phyloP scores from a whole-genome alignment of 148 eudicot species.

The Rhododendron kiyosumense region DNA sequence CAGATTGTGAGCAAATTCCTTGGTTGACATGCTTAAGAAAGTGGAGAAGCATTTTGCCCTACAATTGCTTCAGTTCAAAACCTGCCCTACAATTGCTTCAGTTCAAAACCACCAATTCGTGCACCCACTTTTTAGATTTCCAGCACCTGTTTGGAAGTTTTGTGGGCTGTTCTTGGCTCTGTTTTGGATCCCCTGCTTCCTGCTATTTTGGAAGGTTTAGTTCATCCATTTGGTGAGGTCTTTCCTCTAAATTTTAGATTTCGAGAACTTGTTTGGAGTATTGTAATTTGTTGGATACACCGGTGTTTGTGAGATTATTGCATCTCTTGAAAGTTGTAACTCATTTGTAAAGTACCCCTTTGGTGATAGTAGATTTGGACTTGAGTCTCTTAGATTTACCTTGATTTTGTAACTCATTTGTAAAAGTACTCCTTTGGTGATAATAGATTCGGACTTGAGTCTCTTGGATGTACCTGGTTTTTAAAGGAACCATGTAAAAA shows the following conservation, averaged over 20 bases:
- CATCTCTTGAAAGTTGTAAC: too few species aligned
- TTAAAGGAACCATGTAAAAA: too few species aligned
- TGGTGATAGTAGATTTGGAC: background rate
- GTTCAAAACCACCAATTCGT: background rate
- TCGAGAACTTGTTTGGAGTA: too few species aligned
- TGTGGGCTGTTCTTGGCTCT: background rate
- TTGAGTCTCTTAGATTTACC: too few species aligned
- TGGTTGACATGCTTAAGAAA: background rate
- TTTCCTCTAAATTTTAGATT: too few species aligned
- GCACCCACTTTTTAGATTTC: background rate
- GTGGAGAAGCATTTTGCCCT: background rate
- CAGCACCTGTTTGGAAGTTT: background rate
- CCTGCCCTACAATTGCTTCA: background rate
- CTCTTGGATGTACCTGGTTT: too few species aligned
- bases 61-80: background rate
- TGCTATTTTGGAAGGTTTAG: background rate
- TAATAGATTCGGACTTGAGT: background rate
- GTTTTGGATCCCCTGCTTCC: background rate
- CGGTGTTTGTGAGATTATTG: background rate
- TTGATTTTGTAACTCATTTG: too few species aligned
- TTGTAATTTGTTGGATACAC: too few species aligned
- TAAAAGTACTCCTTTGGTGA: too few species aligned
- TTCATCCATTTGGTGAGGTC: background rate
- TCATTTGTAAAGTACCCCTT: background rate
- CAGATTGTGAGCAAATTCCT: background rate